Percentiles rank a stretch among this genome's conserved stretches.
Evolutionary conservation across 1,284 basidiomycete genomes (phyloP).

Genomic region (Ceratobasidium sp.): DNA sequence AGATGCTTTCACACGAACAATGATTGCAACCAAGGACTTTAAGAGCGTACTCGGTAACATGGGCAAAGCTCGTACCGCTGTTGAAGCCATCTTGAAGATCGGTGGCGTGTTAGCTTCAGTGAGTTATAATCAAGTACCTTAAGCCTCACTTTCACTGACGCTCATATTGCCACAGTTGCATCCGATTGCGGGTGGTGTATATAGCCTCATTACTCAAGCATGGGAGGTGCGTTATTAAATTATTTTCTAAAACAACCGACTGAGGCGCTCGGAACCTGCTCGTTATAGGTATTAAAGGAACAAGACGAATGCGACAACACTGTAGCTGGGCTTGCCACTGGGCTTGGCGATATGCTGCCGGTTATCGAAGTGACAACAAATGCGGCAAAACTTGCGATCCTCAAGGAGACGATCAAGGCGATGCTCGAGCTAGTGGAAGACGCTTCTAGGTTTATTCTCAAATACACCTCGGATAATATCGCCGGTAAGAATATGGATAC

Average conservation of each 20-base stretch:
- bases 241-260: too few relatives aligned
- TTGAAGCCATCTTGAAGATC: background rate
- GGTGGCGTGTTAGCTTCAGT: background rate
- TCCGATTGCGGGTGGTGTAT: background rate
- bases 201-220: background rate
- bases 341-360: background rate
- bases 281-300: slow-evolving; percentile 4
- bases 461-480: background rate
- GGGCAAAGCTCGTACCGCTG: slow-evolving; percentile 5
- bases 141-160: too few relatives aligned
- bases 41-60: slow-evolving; percentile 1
- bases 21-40: background rate
- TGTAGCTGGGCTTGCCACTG: background rate
- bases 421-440: slow-evolving; percentile 18
- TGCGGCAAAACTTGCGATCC: background rate
- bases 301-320: slow-evolving; percentile 10
- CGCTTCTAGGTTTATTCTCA: slow-evolving; percentile 11
- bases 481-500: background rate
- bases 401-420: background rate
- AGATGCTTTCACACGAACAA: background rate
- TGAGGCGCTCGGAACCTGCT: background rate
- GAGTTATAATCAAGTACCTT: background rate
- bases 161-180: background rate
- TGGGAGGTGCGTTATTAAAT: background rate
- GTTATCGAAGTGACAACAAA: background rate